A percentile compares a stretch with the other conserved stretches of the same genome.
These are phyloP conservation scores for Blastobotrys apis DNA, from an alignment of 1,139 yeast species.

Conservation along the genomic window DNA sequence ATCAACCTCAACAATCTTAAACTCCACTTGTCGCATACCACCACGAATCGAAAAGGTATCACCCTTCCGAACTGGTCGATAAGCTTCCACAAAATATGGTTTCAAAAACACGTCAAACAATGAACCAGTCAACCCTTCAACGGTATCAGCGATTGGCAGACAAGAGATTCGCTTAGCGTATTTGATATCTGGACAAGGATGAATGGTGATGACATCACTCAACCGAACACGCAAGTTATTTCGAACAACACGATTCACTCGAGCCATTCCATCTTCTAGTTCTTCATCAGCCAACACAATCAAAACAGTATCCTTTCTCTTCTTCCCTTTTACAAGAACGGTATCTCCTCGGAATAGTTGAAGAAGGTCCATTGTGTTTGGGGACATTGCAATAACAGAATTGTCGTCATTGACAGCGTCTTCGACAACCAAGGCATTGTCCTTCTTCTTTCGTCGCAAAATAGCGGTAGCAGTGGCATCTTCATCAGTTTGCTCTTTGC, in stretches of 20 bases:
- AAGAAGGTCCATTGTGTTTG: slow-evolving; percentile 90
- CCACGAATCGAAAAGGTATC: slow-evolving; percentile 96
- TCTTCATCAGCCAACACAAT: slow-evolving; percentile 96
- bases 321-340: slow-evolving; percentile 94
- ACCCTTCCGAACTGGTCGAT: slow-evolving; percentile 97
- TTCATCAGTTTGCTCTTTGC: slow-evolving; percentile 49
- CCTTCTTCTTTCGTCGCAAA: slow-evolving; percentile 96
- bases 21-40: slow-evolving; percentile 98
- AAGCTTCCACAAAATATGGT: slow-evolving; percentile 98
- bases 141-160: slow-evolving; percentile 95
- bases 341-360: slow-evolving; percentile 98
- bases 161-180: slow-evolving; percentile 87
- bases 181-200: slow-evolving; percentile 97
- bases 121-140: slow-evolving; percentile 98
- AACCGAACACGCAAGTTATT: slow-evolving; percentile 90
- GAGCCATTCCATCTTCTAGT: slow-evolving; percentile 90
- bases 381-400: slow-evolving; percentile 90
- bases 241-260: slow-evolving; percentile 93
- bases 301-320: slow-evolving; percentile 96
- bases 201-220: slow-evolving; percentile 86
- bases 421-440: slow-evolving; percentile 87
- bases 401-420: slow-evolving; percentile 97
- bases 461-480: slow-evolving; percentile 97
- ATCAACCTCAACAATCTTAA: slow-evolving; percentile 96
- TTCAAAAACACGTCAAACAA: slow-evolving; percentile 92